Base-by-base conservation (phyloP, 176 grass and related monocot species). In the Paspalum vaginatum region DNA sequence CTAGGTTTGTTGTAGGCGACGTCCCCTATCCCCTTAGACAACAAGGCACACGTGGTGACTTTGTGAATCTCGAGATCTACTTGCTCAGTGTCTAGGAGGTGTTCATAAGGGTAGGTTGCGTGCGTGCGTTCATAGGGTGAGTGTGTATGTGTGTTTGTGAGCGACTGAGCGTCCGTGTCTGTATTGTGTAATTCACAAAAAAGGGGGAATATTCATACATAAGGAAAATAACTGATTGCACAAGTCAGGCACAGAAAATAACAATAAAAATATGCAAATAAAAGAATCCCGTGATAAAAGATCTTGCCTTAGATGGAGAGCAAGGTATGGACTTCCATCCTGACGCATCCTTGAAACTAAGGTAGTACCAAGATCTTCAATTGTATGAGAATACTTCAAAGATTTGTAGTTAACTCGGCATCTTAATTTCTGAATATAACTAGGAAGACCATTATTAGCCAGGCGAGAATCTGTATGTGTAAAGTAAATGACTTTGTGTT, bases 391-490 rank as follows among this genome's bases (percentile, higher is more conserved):
- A 85, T 98, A 98, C 80, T 91, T 98, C 62, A 98, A 84, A 75
- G 96, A 94, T 78, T 75, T 91, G 73, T 98, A 98, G 61, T 98
- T 95, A 42, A 91, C 96, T 72, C 78, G 78, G 76, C 96, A 98
- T 83, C 96, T 93, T 87, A 98, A 69, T 74, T 95, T 98, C 76
- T 98, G 96, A 78, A 98, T 95, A 76, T 94, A 93, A 85, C 84
- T 93, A 72, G 96, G 88, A 65, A 98, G 88, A 11, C 85, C 96
- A 69, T 98, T 98, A 80, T 98, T 98, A 80, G 96, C 92, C 70
- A 98, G 87, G 72, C 96, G 92, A 65, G 92, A 93, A 91, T 98
- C 96, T 78, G 96, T 95, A 87, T 95, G 96, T 75, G 96, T 94
- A 38, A 98, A 95, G 76, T 98, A 98, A 78, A 98, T 95, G 74